Evolutionary conservation across 306 rosid species (phyloP), one percentile per base, ranked within the genome.

Genomic region (Malus domestica): DNA sequence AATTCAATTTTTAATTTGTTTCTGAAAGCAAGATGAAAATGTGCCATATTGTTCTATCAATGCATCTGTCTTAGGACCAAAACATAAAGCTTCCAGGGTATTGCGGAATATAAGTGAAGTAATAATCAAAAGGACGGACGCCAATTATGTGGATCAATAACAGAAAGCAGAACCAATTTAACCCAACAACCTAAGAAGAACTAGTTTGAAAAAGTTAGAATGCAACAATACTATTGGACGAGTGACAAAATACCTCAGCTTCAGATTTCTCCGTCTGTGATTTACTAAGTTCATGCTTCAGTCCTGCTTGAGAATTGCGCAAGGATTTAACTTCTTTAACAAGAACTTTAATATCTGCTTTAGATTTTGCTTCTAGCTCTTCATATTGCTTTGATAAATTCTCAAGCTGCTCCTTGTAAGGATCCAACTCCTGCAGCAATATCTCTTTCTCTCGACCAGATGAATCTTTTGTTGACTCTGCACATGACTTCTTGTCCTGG

Each of bases 301-400:
- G 85, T 81, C 81, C 79, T 49, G 59, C 79, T 78, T 85, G 96
- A 46, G 93, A 88, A 58, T 80, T 90, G 30, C 99, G 93, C 63
- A 96, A 96, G 81, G 93, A 90, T 87, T 93, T 96, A 78, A 94
- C 96, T 86, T 94, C 98, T 85, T 90, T 94, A 81, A 94, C 91
- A 81, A 94, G 90, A 64, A 94, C 85, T 87, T 89, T 94, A 32
- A 93, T 82, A 78, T 96, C 99, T 52, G 94, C 96, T 84, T 89
- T 92, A 40, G 99, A 96, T 74, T 91, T 96, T 52, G 89, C 89
- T 85, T 93, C 98, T 75, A 92, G 85, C 88, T 88, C 98, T 70
- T 85, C 93, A 76, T 85, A 90, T 87, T 64, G 91, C 82, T 87
- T 92, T 29, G 88, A 84, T 84, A 90, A 85, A 78, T 73, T 80